Evolutionary conservation across 1,284 basidiomycete genomes (phyloP), one percentile per base, ranked within the genome.

Genomic region (Cystobasidiaceae sp.): DNA sequence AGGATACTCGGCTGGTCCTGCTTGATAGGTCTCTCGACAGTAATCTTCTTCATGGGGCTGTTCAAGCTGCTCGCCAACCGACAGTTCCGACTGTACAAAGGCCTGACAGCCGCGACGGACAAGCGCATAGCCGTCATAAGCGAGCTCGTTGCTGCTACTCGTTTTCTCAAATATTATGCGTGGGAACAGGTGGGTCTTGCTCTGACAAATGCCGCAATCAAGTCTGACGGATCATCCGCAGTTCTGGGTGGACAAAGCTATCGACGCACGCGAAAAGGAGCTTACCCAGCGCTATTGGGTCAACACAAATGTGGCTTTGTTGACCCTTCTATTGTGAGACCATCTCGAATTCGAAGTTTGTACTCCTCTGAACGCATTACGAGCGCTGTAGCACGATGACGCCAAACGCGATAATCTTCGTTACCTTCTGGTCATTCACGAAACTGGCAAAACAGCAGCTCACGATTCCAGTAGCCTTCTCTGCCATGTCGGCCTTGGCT

Each of bases 71-170:
- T 90, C 44, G 81, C 85, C 5, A 80, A 78, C 64, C 81, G 87
- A 33, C 58, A 41, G 27, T 34, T 48, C 3, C 51, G 67, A 57
- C 63, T 68, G 17, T 37, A 67, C 23, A 51, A 57, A 75, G 85
- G 85, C 7, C 76, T 89, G 25, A 79, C 87, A 44, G 81, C 83
- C 9, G 85, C 90, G 0, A 81, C 89, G 8, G 93, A 97, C 74
- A 86, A 85, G 73, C 83, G 93, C 1, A 93, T 96, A 84, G 82
- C 81, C 0, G 86, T 90, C 17, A 77, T 96, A 71, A 93, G 87
- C 66, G 93, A 97, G 76, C 80, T 97, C 17, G 87, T 93, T 59
- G 32, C 51, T 0, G 39, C 61, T 11, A 64, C 56, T 44, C 27
- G 61, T 17, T 56, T 64, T 39, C 28, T 64, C 19, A 64, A 64